These are phyloP conservation scores for Abrus pulchellus DNA, from an alignment of 306 rosid species.

Conservation along the genomic window DNA sequence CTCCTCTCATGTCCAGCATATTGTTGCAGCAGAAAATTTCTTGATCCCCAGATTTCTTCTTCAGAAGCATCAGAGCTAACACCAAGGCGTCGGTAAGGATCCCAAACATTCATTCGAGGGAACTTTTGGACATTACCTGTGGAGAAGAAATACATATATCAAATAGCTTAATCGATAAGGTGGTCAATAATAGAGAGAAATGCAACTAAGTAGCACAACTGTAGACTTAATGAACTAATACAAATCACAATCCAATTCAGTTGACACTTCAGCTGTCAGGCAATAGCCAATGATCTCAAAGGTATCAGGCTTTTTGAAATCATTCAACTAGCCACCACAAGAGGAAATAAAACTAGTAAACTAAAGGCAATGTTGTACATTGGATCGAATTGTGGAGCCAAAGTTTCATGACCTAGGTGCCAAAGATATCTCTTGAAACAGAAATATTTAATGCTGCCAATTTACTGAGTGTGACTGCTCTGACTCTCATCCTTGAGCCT, in stretches of 20 bases:
- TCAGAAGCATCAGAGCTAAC: constrained; percentile 83
- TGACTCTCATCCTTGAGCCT: constrained; percentile 1
- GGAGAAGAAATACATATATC: background rate
- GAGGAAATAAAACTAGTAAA: constrained; percentile 10
- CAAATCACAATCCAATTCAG: constrained; percentile 15
- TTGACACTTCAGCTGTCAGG: constrained; percentile 3
- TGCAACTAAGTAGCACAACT: constrained; percentile 33
- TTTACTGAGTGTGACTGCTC: constrained; percentile 9
- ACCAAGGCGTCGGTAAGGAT: constrained; percentile 92
- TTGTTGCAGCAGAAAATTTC: constrained; percentile 93
- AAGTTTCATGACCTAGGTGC: background rate
- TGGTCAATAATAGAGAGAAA: constrained; percentile 32
- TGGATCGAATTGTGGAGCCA: constrained; percentile 5
- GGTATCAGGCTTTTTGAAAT: constrained; percentile 10
- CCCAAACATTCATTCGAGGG: constrained; percentile 81
- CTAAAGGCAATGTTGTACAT: background rate
- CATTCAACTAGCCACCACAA: constrained; percentile 14
- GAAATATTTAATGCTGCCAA: constrained; percentile 12
- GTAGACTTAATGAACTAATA: constrained; percentile 5
- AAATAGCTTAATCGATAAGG: constrained; percentile 6
- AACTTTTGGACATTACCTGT: constrained; percentile 81
- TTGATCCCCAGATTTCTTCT: constrained; percentile 95
- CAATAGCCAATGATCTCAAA: constrained; percentile 27
- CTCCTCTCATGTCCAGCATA: constrained; percentile 93
- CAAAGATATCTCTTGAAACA: constrained; percentile 17